These are phyloP conservation scores for Vicia sativa DNA, from an alignment of 306 rosid species.

Conservation along the genomic window DNA sequence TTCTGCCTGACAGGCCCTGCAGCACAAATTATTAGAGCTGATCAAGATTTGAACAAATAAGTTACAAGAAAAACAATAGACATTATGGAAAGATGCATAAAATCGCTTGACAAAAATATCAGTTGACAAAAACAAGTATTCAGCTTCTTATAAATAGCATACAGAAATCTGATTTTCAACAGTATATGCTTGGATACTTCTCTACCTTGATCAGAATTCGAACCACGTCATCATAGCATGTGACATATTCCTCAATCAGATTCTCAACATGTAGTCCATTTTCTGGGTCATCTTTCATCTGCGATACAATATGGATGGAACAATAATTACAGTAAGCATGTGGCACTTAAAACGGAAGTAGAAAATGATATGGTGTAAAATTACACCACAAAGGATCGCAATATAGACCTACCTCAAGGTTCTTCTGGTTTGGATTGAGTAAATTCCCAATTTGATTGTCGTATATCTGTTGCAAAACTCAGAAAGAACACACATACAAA, in stretches of 20 bases:
- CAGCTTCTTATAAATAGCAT: conserved; percentile 11
- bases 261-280: conserved; percentile 73
- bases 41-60: conserved; percentile 5
- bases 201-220: conserved; percentile 86
- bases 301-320: conserved; percentile 35
- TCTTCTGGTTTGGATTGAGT: conserved; percentile 54
- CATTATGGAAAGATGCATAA: background rate
- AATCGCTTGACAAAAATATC: conserved; percentile 18
- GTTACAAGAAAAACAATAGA: background rate
- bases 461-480: conserved; percentile 39
- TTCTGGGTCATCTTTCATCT: conserved; percentile 81
- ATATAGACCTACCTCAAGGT: conserved; percentile 69
- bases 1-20: conserved; percentile 96
- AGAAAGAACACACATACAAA: background rate
- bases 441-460: conserved; percentile 46
- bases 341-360: conserved; percentile 18
- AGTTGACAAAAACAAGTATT: conserved; percentile 21
- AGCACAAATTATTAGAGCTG: conserved; percentile 31
- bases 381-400: conserved; percentile 6
- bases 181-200: conserved; percentile 9
- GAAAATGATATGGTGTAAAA: conserved; percentile 18
- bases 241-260: conserved; percentile 89
- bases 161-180: conserved; percentile 26
- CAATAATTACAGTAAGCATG: conserved; percentile 22
- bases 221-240: conserved; percentile 77